phyloP scores from a whole-genome alignment of 805 yeast genomes.

The Pachysolen tannophilus region DNA sequence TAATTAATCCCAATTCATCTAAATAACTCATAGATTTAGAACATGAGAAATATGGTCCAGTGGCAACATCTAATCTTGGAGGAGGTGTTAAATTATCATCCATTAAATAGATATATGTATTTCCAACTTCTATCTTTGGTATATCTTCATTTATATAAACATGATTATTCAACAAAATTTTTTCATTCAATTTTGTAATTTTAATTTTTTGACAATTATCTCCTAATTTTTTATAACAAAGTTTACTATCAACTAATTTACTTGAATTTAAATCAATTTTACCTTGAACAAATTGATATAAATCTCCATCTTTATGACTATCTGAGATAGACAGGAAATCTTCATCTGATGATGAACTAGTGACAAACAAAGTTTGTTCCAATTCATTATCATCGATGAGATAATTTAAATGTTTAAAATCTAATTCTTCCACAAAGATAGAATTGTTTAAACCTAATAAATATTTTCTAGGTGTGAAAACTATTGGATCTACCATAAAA shows the following conservation, averaged over 20 bases:
- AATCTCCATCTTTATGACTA: slow-evolving; percentile 26
- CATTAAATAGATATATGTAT: slow-evolving; percentile 58
- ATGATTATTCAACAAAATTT: slow-evolving; percentile 47
- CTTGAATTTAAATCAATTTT: slow-evolving; percentile 26
- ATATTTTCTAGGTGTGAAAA: slow-evolving; percentile 48
- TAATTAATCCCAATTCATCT: slow-evolving; percentile 40
- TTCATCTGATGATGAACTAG: slow-evolving; percentile 26
- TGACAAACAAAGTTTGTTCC: slow-evolving; percentile 57
- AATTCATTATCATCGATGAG: slow-evolving; percentile 46
- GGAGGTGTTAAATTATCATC: slow-evolving; percentile 61
- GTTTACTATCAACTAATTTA: slow-evolving; percentile 39
- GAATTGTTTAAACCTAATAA: slow-evolving; percentile 52
- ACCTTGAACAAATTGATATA: slow-evolving; percentile 60
- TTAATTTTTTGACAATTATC: slow-evolving; percentile 58
- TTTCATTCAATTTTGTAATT: slow-evolving; percentile 25
- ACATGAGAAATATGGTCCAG: slow-evolving; percentile 57
- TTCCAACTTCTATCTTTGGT: slow-evolving; percentile 37
- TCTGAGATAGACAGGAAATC: slow-evolving; percentile 27
- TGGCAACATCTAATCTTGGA: slow-evolving; percentile 49
- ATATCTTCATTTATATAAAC: slow-evolving; percentile 30
- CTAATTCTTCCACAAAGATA: slow-evolving; percentile 61
- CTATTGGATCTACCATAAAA: slow-evolving; percentile 17
- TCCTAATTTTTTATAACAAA: slow-evolving; percentile 53
- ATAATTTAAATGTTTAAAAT: slow-evolving; percentile 46
- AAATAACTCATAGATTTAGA: slow-evolving; percentile 57